Evolutionary conservation across 768 basidiomycete genomes (phyloP), one percentile per base, ranked within the genome.

Genomic region (Myochromella boudieri): DNA sequence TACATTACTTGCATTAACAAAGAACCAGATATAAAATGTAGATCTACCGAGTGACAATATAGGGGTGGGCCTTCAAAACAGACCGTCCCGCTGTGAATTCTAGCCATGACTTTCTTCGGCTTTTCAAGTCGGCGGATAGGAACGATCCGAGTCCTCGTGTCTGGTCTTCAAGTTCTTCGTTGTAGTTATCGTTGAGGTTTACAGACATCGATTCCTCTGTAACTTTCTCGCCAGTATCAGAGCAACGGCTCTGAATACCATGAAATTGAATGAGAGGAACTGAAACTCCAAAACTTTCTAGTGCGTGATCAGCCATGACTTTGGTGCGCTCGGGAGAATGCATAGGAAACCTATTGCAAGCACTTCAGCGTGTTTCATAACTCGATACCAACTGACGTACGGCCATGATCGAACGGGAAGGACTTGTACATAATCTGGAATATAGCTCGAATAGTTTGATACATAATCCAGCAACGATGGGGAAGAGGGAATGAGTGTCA

Each of bases 181-280:
- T 17, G 18, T 10, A 25, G 21, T 26, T 18, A 14, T 24, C 32
- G n/a, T 7, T 44, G 8, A 26, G 22, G 26, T 31, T 43, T 17
- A 8, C 44, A 41, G 15, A 22, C 42, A 4, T 38, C 37, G 9
- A n/a, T n/a, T 43, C 41, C 14, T 38, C 28, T 12, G 27, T 12
- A 22, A 29, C 14, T 2, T 20, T 22, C 29, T 46, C 37, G 12
- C 22, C 28, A 20, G 40, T 25, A 4, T 27, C 15, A n/a, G 10
- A n/a, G 28, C 60, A 65, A 18, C 33, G 48, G 17, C 58, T 61
- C 9, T 59, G 42, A 14, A 63, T 51, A 24, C 59, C 54, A 21
- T 64, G 57, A 37, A 68, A 65, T 43, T 68, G 51, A 11, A 70
- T 36, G 4, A 70, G 60, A 1, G 67, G 67, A 2, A 63, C 51